Base-by-base conservation (phyloP, 768 basidiomycete species). In the Agrocybe praecox region DNA sequence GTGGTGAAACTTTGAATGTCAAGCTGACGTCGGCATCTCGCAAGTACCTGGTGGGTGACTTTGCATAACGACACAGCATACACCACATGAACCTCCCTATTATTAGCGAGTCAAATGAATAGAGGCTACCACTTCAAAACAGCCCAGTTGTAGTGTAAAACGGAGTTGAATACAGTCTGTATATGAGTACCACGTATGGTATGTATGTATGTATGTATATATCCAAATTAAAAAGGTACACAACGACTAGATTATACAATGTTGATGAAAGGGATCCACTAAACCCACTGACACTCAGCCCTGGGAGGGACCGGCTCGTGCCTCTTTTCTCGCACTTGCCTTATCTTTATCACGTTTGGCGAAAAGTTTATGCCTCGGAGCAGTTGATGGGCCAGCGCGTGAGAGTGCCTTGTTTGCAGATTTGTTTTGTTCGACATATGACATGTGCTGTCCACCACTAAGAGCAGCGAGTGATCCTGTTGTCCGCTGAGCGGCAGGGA, bases 391-490 rank as follows among this genome's bases (percentile, higher is more conserved):
- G 32, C 63, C 64, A 53, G 80, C 82, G 33, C 79, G 76, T 23
- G 89, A 84, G 10, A 92, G 77, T 55, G 84, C 85, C 78, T 89
- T 91, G 80, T 96, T 96, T 49, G 87, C 90, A 19, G 88, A 90
- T 72, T 92, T 93, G 76, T 95, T 94, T 71, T 93, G 89, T 74
- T 95, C 94, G 46, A 93, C 81, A 65, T 95, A 96, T 46, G 90
- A 92, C 93, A 95, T 94, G 65, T 92, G 92, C 64, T 92, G 90
- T 4, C 85, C 92, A 29, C 94, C 94, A 69, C 90, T 92, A 62
- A 96, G 79, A 33, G 92, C 90, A 2, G 86, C 84, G 42, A 96
- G 78, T 40, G 89, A 90, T 0, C 93, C 94, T 2, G 88, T 87
- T 46, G 90, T 92, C 59, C 92, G 82, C 63, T 92, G 89, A 8